A percentile compares a stretch with the other conserved stretches of the same genome.
Evolutionary conservation across 225 moss, liverwort and hornwort genomes (phyloP).

Genomic region (Pleurozium schreberi): DNA sequence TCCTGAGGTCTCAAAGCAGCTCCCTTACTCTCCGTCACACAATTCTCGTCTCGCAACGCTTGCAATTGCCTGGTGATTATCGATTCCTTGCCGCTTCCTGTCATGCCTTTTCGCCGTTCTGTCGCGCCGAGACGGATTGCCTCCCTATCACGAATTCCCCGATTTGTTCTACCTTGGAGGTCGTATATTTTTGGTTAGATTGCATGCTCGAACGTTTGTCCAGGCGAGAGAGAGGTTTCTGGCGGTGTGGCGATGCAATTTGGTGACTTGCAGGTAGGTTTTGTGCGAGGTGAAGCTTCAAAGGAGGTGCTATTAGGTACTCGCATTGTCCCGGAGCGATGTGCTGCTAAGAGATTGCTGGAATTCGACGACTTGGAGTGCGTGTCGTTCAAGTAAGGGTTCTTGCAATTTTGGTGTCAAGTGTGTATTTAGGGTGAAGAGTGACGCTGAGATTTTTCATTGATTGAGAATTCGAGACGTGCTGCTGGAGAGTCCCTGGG

Average conservation of each 20-base stretch:
- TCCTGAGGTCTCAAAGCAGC: background rate
- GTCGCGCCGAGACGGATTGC: background rate
- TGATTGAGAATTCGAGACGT: background rate
- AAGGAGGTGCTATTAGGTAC: background rate
- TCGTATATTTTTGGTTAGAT: background rate
- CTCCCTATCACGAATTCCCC: background rate
- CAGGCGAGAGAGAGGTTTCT: background rate
- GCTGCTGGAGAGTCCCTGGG: background rate
- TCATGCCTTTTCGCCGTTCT: background rate
- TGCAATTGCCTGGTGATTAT: background rate
- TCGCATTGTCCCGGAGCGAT: background rate
- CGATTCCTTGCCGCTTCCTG: background rate
- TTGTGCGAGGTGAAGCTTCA: background rate
- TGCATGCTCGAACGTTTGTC: background rate
- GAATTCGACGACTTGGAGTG: background rate
- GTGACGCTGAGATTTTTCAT: no score
- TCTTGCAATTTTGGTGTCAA: background rate
- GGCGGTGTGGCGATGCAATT: background rate
- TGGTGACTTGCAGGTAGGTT: background rate
- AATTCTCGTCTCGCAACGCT: background rate
- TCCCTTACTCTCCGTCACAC: background rate
- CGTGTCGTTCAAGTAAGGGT: constrained; percentile 2
- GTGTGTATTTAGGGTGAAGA: background rate
- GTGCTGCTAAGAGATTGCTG: background rate
- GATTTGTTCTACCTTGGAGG: background rate